These are phyloP conservation scores for Garcia nutans DNA, from an alignment of 345 rosid species.

Conservation along the genomic window DNA sequence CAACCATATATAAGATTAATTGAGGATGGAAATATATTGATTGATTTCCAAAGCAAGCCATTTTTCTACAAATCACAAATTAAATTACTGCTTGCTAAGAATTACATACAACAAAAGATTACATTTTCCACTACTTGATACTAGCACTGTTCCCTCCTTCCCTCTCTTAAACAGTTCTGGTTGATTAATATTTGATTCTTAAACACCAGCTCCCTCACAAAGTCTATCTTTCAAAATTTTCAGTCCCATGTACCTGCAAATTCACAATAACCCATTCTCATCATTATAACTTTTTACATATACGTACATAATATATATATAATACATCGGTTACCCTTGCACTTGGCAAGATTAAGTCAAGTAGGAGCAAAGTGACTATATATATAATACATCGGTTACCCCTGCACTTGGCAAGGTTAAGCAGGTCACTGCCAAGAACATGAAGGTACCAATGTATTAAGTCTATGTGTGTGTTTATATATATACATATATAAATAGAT, in stretches of 20 bases:
- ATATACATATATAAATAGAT: too few relatives aligned
- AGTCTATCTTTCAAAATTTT: conserved; percentile 77
- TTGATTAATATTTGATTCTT: conserved; percentile 14
- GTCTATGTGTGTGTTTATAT: too few relatives aligned
- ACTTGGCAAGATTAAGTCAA: too few relatives aligned
- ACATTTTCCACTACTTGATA: conserved; percentile 8
- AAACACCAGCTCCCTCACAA: conserved; percentile 54
- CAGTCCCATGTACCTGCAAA: conserved; percentile 82
- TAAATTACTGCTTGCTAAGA: not conserved
- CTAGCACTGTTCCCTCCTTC: conserved; percentile 1
- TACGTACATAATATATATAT: too few relatives aligned
- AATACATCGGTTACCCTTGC: too few relatives aligned
- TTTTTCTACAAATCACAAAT: conserved; percentile 5
- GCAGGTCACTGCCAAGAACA: too few relatives aligned
- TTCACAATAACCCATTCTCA: conserved; percentile 7
- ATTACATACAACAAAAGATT: conserved; percentile 8
- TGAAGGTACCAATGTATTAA: too few relatives aligned
- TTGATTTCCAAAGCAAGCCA: not conserved
- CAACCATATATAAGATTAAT: not conserved
- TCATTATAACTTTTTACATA: too few relatives aligned
- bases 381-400: too few relatives aligned
- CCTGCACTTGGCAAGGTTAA: too few relatives aligned
- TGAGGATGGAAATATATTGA: too few relatives aligned
- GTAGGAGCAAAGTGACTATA: too few relatives aligned
- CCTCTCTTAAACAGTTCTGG: not conserved